Percentiles rank a stretch among this genome's conserved stretches.
phyloP scores from a whole-genome alignment of 2,329 filamentous ascomycete genomes.

The Thielaviopsis populi region DNA sequence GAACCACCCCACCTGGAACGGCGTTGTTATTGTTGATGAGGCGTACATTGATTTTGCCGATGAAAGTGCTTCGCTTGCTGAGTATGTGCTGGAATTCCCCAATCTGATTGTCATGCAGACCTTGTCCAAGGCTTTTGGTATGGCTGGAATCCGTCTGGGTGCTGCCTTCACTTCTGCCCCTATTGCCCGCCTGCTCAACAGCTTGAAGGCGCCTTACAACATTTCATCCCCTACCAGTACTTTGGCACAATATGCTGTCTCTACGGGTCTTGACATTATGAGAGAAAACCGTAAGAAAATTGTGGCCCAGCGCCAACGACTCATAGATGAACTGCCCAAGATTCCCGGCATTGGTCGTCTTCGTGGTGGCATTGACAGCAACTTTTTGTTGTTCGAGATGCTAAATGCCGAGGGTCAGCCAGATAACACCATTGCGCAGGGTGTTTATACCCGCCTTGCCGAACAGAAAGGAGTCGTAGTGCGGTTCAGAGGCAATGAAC shows the following conservation, averaged over 20 bases:
- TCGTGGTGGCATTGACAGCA: slow-evolving; percentile 64
- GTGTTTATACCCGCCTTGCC: slow-evolving; percentile 71
- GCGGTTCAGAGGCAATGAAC: slow-evolving; percentile 81
- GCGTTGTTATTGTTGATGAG: slow-evolving; percentile 83
- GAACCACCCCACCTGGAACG: slow-evolving; percentile 85
- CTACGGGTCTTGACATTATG: slow-evolving; percentile 60
- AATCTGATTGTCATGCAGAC: slow-evolving; percentile 98
- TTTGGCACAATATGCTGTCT: slow-evolving; percentile 60
- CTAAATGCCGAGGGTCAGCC: slow-evolving; percentile 57
- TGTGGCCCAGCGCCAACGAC: slow-evolving; percentile 57
- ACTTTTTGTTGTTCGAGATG: slow-evolving; percentile 86
- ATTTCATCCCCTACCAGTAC: slow-evolving; percentile 76
- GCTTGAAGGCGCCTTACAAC: slow-evolving; percentile 91
- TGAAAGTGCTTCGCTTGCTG: slow-evolving; percentile 61
- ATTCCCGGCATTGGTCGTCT: slow-evolving; percentile 68
- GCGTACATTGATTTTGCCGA: slow-evolving; percentile 90
- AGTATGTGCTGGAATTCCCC: slow-evolving; percentile 83
- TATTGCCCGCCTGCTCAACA: slow-evolving; percentile 73
- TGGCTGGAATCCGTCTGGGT: slow-evolving; percentile 84
- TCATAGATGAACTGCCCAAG: slow-evolving; percentile 57
- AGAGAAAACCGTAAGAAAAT: slow-evolving; percentile 52
- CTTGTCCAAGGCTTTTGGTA: slow-evolving; percentile 90
- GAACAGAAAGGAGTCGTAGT: slow-evolving; percentile 83
- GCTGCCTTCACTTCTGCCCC: slow-evolving; percentile 63
- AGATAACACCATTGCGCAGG: slow-evolving; percentile 62